These are phyloP conservation scores for Mycena citricolor DNA, from an alignment of 1,284 basidiomycete genomes.

Conservation along the genomic window DNA sequence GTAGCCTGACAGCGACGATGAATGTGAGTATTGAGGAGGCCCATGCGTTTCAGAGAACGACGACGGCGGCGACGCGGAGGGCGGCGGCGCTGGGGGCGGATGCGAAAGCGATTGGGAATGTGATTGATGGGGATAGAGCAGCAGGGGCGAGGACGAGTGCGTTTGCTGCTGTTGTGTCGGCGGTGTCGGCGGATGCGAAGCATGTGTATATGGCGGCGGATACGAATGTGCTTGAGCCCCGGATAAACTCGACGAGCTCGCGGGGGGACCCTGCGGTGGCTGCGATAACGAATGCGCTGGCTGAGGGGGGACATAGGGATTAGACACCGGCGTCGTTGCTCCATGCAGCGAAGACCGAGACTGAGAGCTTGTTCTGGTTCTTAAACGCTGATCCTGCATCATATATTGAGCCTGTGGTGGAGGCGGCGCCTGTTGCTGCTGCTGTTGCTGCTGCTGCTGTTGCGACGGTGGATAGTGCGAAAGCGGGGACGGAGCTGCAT, in stretches of 20 bases:
- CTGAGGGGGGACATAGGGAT: too few species aligned
- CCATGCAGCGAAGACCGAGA: too few species aligned
- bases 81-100: not conserved
- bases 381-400: not conserved
- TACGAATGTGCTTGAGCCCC: not conserved
- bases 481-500: constrained; percentile 4
- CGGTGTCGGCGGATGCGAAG: not conserved
- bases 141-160: not conserved
- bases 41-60: too few species aligned
- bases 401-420: not conserved
- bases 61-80: too few species aligned
- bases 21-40: too few species aligned
- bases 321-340: too few species aligned
- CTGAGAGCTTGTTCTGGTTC: too few species aligned
- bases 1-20: too few species aligned
- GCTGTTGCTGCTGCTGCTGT: constrained; percentile 4
- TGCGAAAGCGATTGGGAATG: constrained; percentile 1
- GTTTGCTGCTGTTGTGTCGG: constrained; percentile 5
- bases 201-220: not conserved
- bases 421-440: constrained; percentile 3
- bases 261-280: too few species aligned
- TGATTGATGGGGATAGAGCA: too few species aligned
- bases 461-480: constrained; percentile 19
- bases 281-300: too few species aligned
- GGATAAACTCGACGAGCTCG: too few species aligned